Evolutionary conservation across 768 basidiomycete species (phyloP).

Genomic region (Lyophyllum decastes): DNA sequence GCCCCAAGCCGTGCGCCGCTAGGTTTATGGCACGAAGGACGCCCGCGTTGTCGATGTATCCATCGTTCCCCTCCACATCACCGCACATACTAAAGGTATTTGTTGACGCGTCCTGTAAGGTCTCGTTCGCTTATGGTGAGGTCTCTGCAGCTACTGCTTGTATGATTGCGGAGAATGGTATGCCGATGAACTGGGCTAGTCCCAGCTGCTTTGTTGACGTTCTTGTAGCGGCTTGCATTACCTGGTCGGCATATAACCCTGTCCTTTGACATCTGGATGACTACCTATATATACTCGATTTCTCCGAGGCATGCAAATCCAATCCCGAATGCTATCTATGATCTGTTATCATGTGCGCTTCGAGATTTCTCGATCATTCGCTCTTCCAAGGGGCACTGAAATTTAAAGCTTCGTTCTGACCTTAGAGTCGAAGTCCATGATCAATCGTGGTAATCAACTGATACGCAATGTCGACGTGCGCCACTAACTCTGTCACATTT

Average conservation of each 20-base stretch:
- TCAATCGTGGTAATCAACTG: too few species aligned
- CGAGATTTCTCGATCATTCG: too few species aligned
- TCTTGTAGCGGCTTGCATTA: not conserved
- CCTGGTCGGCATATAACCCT: not conserved
- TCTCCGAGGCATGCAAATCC: too few species aligned
- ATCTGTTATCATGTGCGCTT: too few species aligned
- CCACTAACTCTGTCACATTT: too few species aligned
- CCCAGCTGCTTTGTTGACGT: not conserved
- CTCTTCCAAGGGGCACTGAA: too few species aligned
- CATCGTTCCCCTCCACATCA: conserved; percentile 51
- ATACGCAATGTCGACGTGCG: too few species aligned
- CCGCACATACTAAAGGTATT: conserved; percentile 46
- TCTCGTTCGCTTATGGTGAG: not conserved
- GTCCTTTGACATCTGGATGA: not conserved
- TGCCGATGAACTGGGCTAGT: not conserved
- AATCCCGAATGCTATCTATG: too few species aligned
- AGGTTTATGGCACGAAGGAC: conserved; percentile 61
- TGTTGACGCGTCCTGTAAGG: not conserved
- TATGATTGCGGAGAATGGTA: conserved; percentile 50
- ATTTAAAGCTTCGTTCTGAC: too few species aligned
- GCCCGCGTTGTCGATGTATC: conserved; percentile 59
- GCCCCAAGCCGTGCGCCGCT: not conserved
- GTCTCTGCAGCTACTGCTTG: conserved; percentile 39
- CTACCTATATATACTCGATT: not conserved
- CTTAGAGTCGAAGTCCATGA: too few species aligned